Evolutionary conservation across 1,139 yeast genomes (phyloP).

Genomic region (Entelexis paramagnoliae): DNA sequence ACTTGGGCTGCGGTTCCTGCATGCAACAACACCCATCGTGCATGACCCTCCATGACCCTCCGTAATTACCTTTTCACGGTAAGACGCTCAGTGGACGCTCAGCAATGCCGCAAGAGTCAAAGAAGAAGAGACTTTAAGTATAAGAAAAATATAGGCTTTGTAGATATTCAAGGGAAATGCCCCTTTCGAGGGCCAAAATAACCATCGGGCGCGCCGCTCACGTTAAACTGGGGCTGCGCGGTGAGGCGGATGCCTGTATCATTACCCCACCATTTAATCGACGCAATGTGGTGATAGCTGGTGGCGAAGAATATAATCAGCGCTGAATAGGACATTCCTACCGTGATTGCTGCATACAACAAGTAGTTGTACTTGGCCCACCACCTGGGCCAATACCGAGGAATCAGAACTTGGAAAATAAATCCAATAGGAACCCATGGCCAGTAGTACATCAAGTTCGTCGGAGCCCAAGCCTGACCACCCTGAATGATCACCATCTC

Average conservation of each 20-base stretch:
- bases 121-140: too few relatives aligned
- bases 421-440: constrained; percentile 43
- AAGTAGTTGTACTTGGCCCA: constrained; percentile 50
- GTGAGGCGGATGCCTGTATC: constrained; percentile 29
- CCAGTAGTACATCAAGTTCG: constrained; percentile 41
- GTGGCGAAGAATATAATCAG: constrained; percentile 31
- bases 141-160: too few relatives aligned
- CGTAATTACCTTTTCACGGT: neutral
- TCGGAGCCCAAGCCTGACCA: constrained; percentile 35
- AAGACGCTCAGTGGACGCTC: too few relatives aligned
- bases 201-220: neutral
- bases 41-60: too few relatives aligned
- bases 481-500: constrained; percentile 43
- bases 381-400: constrained; percentile 40
- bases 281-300: constrained; percentile 25
- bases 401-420: constrained; percentile 37
- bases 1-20: neutral
- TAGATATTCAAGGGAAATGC: neutral
- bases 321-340: constrained; percentile 44
- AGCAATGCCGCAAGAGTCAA: too few relatives aligned
- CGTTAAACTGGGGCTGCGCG: neutral
- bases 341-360: constrained; percentile 45
- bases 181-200: constrained; percentile 7
- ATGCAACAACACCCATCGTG: too few relatives aligned
- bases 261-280: constrained; percentile 54